Conservation (phyloP, 73 alveolate genomes). For the Tetrahymena malaccensis region DNA sequence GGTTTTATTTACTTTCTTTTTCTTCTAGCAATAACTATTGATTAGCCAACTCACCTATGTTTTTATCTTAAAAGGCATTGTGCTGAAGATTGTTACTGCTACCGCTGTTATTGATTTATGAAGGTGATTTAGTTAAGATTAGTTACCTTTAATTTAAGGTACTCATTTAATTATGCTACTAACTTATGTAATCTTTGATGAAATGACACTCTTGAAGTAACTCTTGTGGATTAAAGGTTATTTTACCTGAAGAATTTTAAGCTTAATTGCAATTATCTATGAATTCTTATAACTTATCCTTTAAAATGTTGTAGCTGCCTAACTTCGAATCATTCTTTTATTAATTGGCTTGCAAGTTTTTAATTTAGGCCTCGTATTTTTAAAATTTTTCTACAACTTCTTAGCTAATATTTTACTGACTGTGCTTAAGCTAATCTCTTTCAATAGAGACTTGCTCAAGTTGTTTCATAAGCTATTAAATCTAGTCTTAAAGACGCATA, state of each 20-base stretch:
- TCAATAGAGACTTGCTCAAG: neutral
- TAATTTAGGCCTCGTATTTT: neutral
- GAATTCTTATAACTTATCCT: neutral
- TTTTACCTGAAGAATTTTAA: neutral
- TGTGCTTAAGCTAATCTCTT: neutral
- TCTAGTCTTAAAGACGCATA: neutral
- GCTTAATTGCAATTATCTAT: neutral
- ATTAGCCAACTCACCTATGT: neutral
- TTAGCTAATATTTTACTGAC: neutral
- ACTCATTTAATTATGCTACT: neutral
- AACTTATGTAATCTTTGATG: neutral
- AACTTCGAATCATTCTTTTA: neutral
- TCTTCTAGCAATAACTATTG: neutral
- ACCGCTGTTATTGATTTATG: neutral
- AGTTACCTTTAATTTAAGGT: neutral
- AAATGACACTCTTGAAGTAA: neutral
- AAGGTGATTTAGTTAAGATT: neutral
- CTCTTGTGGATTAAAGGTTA: neutral
- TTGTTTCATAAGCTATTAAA: neutral
- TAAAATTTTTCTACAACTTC: neutral
- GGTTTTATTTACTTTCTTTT: neutral
- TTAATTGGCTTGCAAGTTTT: neutral
- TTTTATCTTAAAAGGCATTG: neutral
- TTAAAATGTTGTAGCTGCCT: neutral
- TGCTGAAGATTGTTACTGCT: neutral